Conservation (phyloP, 305 asterid species). For the Fraxinus floribunda region DNA sequence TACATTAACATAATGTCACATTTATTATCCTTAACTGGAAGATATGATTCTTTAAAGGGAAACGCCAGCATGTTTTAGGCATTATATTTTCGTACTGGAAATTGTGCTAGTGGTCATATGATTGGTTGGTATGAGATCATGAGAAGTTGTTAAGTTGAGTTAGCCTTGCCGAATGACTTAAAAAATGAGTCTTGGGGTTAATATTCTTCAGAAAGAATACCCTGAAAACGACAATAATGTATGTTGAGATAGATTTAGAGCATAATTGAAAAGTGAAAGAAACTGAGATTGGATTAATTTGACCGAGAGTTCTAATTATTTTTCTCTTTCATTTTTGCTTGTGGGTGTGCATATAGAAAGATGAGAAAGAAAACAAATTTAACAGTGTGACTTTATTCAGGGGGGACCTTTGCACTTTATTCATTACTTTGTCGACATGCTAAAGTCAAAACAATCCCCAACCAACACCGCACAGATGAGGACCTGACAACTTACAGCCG, state of each 20-base stretch:
- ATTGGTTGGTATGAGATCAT: no score
- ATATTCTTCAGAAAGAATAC: not conserved
- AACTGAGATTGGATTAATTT: not conserved
- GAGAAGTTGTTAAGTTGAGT: not conserved
- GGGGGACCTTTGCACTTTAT: slow-evolving; percentile 98
- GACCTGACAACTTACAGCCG: slow-evolving; percentile 98
- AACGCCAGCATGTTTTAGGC: not conserved
- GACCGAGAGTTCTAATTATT: not conserved
- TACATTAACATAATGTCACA: not conserved
- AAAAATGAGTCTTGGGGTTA: not conserved
- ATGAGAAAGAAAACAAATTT: not conserved
- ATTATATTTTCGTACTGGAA: not conserved
- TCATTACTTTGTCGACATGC: slow-evolving; percentile 97
- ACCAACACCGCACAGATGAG: slow-evolving; percentile 97
- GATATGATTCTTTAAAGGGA: not conserved
- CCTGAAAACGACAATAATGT: not conserved
- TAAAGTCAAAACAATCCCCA: slow-evolving; percentile 82
- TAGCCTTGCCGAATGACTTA: not conserved
- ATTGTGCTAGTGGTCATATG: not conserved
- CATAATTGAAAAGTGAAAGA: not conserved
- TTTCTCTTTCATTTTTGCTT: not conserved
- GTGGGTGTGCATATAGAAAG: not conserved
- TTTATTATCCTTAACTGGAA: not conserved
- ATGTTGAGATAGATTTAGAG: not conserved
- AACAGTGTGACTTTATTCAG: slow-evolving; percentile 28